Base-by-base conservation (phyloP, 495 filamentous ascomycete genomes). In the Trypethelium eluteriae region DNA sequence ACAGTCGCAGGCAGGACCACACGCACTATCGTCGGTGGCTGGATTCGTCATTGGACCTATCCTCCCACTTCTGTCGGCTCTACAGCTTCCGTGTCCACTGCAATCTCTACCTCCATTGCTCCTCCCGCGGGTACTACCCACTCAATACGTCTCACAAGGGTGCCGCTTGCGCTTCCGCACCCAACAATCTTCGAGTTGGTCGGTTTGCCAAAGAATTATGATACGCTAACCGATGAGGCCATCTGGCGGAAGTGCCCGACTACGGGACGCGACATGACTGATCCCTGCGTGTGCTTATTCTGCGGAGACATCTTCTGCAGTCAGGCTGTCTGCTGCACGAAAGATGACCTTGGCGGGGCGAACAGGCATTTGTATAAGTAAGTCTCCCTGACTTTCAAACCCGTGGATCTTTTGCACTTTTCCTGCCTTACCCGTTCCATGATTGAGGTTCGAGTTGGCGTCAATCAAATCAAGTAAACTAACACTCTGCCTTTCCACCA, bases 251-350 rank as follows among this genome's bases (percentile, higher is more conserved):
- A 85, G 64, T 99, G 94, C 71, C 92, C 92, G 2, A 96, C 85
- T 11, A 92, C 91, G 2, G 91, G 92, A 64, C 94, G 93, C 75
- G 92, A 96, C 66, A 76, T 98, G 36, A 86, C 85, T 10, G 95
- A 99, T 75, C 91, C 94, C 1, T 88, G 84, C 67, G 84, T 99
- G 53, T 99, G 94, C 73, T 83, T 99, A 14, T 94, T 96, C 79
- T 99, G 94, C 71, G 94, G 93, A 5, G 93, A 93, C 9, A 89
- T 99, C 39, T 93, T 96, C 76, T 99, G 94, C 79, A 89, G 89
- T 18, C 94, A 99, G 78, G 90, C 89, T 36, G 86, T 92, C 38
- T 99, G 94, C 77, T 99, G 94, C 75, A 84, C 86, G 73, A 86
- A 85, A 68, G 80, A 85, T 67, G 82, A 84, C 67, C 80, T 88